These are phyloP conservation scores for Rhodomyrtus psidioides DNA, from an alignment of 441 rosid species.

Conservation along the genomic window DNA sequence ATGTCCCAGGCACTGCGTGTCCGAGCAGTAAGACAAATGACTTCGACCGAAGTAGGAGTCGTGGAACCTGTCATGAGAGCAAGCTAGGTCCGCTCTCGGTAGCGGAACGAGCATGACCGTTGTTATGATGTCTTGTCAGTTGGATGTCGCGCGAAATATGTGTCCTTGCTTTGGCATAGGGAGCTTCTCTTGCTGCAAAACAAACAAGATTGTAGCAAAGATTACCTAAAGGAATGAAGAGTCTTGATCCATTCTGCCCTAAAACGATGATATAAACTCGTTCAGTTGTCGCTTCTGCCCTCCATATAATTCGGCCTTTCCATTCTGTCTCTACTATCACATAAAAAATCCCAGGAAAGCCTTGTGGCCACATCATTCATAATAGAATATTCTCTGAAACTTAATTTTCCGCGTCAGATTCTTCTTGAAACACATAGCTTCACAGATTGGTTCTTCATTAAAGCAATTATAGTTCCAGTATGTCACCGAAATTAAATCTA, in stretches of 20 bases:
- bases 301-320: neutral
- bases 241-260: neutral
- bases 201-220: neutral
- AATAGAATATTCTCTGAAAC: neutral
- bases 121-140: slow-evolving; percentile 57
- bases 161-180: slow-evolving; percentile 51
- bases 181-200: neutral
- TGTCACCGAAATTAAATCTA: neutral
- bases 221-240: neutral
- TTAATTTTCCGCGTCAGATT: neutral
- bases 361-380: neutral
- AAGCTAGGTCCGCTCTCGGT: slow-evolving; percentile 84
- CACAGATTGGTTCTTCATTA: neutral
- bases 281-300: neutral
- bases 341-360: neutral
- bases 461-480: neutral
- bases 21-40: neutral
- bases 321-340: neutral
- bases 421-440: neutral
- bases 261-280: neutral
- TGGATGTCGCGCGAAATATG: slow-evolving; percentile 70
- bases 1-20: neutral
- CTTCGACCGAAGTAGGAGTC: neutral
- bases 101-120: slow-evolving; percentile 56
- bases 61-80: slow-evolving; percentile 38